These are phyloP conservation scores for Diaporthe humulicola DNA, from an alignment of 2,329 filamentous ascomycete genomes.

Conservation along the genomic window DNA sequence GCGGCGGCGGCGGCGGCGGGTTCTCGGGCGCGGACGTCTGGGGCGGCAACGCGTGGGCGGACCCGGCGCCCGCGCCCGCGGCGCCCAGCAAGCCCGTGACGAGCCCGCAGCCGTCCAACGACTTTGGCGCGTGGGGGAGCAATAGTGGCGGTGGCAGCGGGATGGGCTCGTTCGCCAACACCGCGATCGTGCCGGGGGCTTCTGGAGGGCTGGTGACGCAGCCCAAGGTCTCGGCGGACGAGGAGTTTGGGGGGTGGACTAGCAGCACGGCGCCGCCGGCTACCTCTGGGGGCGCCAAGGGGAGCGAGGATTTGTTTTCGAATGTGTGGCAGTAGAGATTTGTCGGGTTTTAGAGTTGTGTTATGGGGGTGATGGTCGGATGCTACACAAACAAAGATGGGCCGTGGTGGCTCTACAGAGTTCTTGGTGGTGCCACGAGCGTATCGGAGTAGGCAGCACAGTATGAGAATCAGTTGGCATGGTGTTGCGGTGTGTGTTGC, in stretches of 20 bases:
- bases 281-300: conserved; percentile 43
- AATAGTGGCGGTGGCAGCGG: conserved; percentile 61
- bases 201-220: conserved; percentile 74
- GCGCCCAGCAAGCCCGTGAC: conserved; percentile 59
- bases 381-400: too few species aligned
- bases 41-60: conserved; percentile 89
- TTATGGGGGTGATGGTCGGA: not conserved
- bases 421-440: not conserved
- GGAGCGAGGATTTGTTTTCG: conserved; percentile 89
- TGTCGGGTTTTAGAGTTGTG: not conserved
- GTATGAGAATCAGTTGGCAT: not conserved
- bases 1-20: conserved; percentile 49
- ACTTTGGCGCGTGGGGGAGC: conserved; percentile 58
- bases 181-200: conserved; percentile 72
- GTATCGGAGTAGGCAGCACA: not conserved
- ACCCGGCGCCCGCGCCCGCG: conserved; percentile 58
- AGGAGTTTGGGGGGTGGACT: conserved; percentile 97
- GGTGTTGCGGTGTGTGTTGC: not conserved
- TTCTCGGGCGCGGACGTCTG: conserved; percentile 77
- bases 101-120: conserved; percentile 62
- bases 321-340: conserved; percentile 87
- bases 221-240: conserved; percentile 85
- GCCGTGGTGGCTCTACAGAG: too few species aligned
- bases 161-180: conserved; percentile 63
- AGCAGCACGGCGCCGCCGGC: conserved; percentile 71